phyloP scores from a whole-genome alignment of 2,329 filamentous ascomycete species.

The Leptoxyphium fumago region DNA sequence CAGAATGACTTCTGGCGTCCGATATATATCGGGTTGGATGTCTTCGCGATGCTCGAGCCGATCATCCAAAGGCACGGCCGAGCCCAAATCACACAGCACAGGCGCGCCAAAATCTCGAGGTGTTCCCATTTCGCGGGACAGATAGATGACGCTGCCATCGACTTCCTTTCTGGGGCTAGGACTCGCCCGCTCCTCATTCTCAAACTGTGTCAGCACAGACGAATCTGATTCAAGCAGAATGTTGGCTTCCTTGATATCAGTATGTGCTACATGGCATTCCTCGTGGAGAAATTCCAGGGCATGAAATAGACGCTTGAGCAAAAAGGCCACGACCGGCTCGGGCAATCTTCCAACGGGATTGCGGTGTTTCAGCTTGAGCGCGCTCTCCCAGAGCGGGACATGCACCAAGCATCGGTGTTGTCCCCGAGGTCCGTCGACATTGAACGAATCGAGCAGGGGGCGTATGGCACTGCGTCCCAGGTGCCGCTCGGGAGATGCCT shows the following conservation, averaged over 20 bases:
- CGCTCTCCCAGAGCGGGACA: constrained; percentile 28
- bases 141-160: constrained; percentile 20
- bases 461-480: constrained; percentile 18
- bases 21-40: constrained; percentile 21
- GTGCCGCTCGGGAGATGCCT: constrained; percentile 11
- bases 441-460: constrained; percentile 20
- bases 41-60: constrained; percentile 17
- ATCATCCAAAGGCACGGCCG: constrained; percentile 12
- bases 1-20: constrained; percentile 23
- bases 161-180: constrained; percentile 25
- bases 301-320: constrained; percentile 24
- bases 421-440: constrained; percentile 15
- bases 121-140: constrained; percentile 20
- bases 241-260: constrained; percentile 31
- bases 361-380: constrained; percentile 23
- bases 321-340: constrained; percentile 23
- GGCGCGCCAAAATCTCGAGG: constrained; percentile 20
- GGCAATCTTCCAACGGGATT: constrained; percentile 25
- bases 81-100: constrained; percentile 24
- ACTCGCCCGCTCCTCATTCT: constrained; percentile 19
- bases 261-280: constrained; percentile 29
- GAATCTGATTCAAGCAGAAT: constrained; percentile 23
- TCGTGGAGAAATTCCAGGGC: constrained; percentile 29
- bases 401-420: constrained; percentile 25
- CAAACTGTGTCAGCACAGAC: constrained; percentile 22